Percentiles rank a stretch among this genome's conserved stretches.
Evolutionary conservation across 768 basidiomycete species (phyloP).

Genomic region (Lactifluus piperatus): DNA sequence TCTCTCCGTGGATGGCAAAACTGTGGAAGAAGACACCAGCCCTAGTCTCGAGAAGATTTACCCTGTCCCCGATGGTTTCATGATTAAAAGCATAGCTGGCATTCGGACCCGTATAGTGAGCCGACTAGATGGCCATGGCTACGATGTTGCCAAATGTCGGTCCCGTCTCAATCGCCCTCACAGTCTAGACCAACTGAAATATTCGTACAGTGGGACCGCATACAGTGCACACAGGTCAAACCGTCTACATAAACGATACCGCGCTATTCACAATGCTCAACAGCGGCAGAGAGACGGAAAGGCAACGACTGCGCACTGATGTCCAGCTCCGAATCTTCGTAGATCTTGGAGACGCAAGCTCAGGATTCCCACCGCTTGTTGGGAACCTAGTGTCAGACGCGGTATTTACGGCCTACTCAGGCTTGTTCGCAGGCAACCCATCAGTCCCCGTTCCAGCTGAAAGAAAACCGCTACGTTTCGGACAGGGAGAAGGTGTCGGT

Average conservation of each 20-base stretch:
- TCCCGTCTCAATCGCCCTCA: constrained; percentile 5
- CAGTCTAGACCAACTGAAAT: neutral
- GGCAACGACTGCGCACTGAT: constrained; percentile 32
- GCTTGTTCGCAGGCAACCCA: constrained; percentile 63
- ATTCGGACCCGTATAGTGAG: constrained; percentile 71
- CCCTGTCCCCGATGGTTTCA: constrained; percentile 55
- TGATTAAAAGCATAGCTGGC: constrained; percentile 71
- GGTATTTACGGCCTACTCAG: constrained; percentile 51
- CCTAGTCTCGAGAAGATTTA: constrained; percentile 61
- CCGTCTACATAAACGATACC: constrained; percentile 72
- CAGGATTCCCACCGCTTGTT: constrained; percentile 33
- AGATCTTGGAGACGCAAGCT: constrained; percentile 40
- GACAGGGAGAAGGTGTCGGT: constrained; percentile 43
- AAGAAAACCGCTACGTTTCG: constrained; percentile 34
- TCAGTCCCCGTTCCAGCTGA: constrained; percentile 25
- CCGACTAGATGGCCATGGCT: constrained; percentile 75
- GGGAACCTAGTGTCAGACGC: constrained; percentile 37
- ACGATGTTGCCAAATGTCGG: constrained; percentile 78
- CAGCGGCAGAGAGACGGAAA: constrained; percentile 17
- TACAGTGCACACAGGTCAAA: constrained; percentile 68
- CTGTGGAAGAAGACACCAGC: constrained; percentile 56
- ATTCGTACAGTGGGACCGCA: constrained; percentile 64
- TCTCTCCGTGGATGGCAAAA: constrained; percentile 50
- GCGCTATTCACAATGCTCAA: constrained; percentile 33
- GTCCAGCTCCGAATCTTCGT: constrained; percentile 53